Conservation (phyloP, 2,329 filamentous ascomycete genomes). For the Pleurostoma richardsiae region DNA sequence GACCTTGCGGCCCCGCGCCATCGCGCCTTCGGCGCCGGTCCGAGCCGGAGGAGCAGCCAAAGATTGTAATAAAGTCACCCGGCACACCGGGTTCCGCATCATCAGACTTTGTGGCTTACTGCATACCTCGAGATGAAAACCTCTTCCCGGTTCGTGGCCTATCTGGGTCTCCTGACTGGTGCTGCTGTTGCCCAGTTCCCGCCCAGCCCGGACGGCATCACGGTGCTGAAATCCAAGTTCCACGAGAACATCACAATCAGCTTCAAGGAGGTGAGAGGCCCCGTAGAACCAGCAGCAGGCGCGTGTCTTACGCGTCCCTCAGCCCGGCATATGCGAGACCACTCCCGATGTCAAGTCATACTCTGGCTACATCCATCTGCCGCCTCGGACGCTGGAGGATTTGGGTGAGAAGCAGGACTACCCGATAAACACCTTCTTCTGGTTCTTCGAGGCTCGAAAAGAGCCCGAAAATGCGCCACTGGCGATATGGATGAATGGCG, state of each 20-base stretch:
- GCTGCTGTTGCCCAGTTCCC: slow-evolving; percentile 26
- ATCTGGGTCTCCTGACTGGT: neutral
- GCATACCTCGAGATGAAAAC: too few species aligned
- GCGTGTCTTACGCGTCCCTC: neutral
- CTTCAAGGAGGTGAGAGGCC: slow-evolving; percentile 30
- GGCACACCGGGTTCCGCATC: too few species aligned
- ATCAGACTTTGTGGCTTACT: too few species aligned
- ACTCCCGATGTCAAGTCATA: slow-evolving; percentile 7
- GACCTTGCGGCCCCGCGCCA: too few species aligned
- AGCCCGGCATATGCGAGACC: slow-evolving; percentile 7
- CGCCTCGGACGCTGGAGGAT: slow-evolving; percentile 2
- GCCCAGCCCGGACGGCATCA: slow-evolving; percentile 26
- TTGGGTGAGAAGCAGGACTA: slow-evolving; percentile 3
- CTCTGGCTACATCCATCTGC: slow-evolving; percentile 6
- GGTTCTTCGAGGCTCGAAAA: slow-evolving; percentile 6
- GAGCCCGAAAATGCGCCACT: slow-evolving; percentile 23
- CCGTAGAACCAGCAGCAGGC: too few species aligned
- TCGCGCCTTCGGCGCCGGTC: too few species aligned
- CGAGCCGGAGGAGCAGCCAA: too few species aligned
- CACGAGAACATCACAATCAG: slow-evolving; percentile 32
- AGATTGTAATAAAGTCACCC: too few species aligned
- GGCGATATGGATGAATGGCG: slow-evolving; percentile 56
- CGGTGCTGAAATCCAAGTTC: slow-evolving; percentile 28
- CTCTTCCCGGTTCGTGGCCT: too few species aligned
- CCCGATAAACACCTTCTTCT: slow-evolving; percentile 9